Evolutionary conservation across 148 eudicot genomes (phyloP), one percentile per base, ranked within the genome.

Genomic region (Silene conica): DNA sequence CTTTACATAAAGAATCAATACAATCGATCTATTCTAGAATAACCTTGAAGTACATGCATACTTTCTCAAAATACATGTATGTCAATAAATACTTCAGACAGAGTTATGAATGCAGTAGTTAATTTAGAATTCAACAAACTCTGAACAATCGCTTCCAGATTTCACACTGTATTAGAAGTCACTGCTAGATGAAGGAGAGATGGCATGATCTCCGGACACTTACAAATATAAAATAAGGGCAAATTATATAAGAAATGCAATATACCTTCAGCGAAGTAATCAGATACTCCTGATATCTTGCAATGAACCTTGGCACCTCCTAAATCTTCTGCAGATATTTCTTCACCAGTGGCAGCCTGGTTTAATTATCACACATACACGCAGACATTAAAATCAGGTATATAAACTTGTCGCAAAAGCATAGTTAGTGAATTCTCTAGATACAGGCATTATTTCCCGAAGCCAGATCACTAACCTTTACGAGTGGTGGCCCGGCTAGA

Each of bases 311-410:
- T 74, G 71, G 99, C 99, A 82, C 99, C 99, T 25, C 99, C 99
- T 80, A 95, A 81, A 80, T 92, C 99, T 83, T 95, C 99, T 3
- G 99, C 96, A 75, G 99, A 92, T 70, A 95, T 93, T 83, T 90
- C 99, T 82, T 95, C 99, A 34, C 99, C 99, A 25, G 99, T 95
- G 74, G 99, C 99, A 87, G 99, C 99, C 99, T 95, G 87, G 58
- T 69, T 84, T 61, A 73, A 63, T 14, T 22, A 67, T 16, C 7
- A 8, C 70, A 67, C 18, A 6, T 20, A 15, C 41, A 43, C 23
- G 19, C 43, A 43, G 25, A 28, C 31, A 67, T 59, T 57, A 14
- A 54, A 54, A 66, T 23, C 38, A 75, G 43, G 56, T 67, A 13
- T 20, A 34, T 26, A 38, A 45, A 16, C 10, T 48, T 68, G 13